Base-by-base conservation (phyloP, 139 green algal species). In the Picochlorum sp. region DNA sequence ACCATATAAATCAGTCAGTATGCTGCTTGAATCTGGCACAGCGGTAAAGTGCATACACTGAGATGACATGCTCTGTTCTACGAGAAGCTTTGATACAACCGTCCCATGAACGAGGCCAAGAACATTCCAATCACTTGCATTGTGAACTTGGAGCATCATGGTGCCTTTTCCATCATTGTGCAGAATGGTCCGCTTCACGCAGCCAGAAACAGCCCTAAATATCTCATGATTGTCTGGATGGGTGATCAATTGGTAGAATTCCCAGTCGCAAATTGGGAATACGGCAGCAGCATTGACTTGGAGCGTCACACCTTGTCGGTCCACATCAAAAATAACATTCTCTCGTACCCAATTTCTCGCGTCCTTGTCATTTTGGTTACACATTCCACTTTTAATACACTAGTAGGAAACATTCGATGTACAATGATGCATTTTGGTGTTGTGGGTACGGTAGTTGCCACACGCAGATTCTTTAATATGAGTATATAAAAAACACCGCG, bases 81-180 rank as follows among this genome's bases (percentile, higher is more conserved):
- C 60, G 10, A 66, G 41, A 16, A 66, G 14, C 14, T 44, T 41
- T 44, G 60, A 49, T 23, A 14, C n/a, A 14, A 66, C 3, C 7
- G 37, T 14, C 14, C 60, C 60, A 6, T 41, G 52, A 6, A 66
- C 16, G n/a, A 54, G 47, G 7, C 16, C 24, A 21, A 66, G 24
- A 15, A 66, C n/a, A n/a, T n/a, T 44, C 60, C 60, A 66, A 21
- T 66, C 60, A 59, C 15, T 45, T 41, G 52, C 60, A 66, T 66
- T 66, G 16, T 66, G 34, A 20, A 66, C 60, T 20, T 56, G n/a
- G 0, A 65, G 13, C 13, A 65, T 18, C 23, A 30, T 20, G 20
- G 18, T 45, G 4, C 24, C 34, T 21, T 23, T n/a, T 16, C 15
- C 11, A 6, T 26, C 24, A 18, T 66, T 55, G 34, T 20, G 11